Evolutionary conservation across 768 basidiomycete genomes (phyloP).

Genomic region (Phanerochaete carnosa): DNA sequence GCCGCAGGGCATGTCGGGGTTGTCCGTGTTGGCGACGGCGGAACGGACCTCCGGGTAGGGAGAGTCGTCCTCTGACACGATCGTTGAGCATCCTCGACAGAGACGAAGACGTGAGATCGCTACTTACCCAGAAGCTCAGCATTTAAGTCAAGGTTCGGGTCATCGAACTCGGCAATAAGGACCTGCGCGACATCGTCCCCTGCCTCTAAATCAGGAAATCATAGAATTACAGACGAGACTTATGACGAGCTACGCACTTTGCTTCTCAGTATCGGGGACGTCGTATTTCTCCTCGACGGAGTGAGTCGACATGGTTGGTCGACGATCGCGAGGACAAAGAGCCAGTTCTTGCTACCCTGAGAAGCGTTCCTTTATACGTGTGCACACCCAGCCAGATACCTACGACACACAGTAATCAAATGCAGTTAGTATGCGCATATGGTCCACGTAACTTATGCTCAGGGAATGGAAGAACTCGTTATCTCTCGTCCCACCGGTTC

Average conservation of each 20-base stretch:
- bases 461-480: background rate
- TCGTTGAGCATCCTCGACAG: background rate
- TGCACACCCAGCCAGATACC: background rate
- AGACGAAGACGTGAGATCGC: background rate
- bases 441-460: background rate
- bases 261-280: conserved; percentile 4
- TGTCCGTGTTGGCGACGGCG: conserved; percentile 70
- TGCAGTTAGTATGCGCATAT: background rate
- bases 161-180: conserved; percentile 7
- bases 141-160: conserved; percentile 32
- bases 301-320: conserved; percentile 8
- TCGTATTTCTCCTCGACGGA: conserved; percentile 9
- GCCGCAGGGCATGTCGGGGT: conserved; percentile 58
- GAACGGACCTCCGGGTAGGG: conserved; percentile 81
- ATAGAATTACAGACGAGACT: background rate
- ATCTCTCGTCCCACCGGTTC: background rate
- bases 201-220: background rate
- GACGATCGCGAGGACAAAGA: background rate
- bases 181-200: background rate
- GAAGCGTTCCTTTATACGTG: conserved; percentile 1
- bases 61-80: conserved; percentile 44
- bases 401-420: background rate
- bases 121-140: conserved; percentile 19
- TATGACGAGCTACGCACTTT: background rate
- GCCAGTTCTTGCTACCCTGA: background rate